phyloP scores from a whole-genome alignment of 2,329 filamentous ascomycete genomes.

The Endocalyx cinctus region DNA sequence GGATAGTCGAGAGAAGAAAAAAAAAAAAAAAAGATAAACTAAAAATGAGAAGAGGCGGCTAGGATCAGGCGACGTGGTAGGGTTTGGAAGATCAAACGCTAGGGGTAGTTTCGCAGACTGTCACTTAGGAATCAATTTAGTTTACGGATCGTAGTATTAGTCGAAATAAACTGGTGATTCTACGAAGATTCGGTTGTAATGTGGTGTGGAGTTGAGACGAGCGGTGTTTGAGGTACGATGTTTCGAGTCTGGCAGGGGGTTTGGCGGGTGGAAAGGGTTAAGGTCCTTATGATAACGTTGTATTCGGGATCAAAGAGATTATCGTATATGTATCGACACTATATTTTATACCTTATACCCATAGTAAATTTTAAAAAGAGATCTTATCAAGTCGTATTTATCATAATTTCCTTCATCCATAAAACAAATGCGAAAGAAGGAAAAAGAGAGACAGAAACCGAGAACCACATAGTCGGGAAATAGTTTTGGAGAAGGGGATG shows the following conservation, averaged over 20 bases:
- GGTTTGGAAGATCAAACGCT: slow-evolving; percentile 38
- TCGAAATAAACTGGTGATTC: too few species aligned
- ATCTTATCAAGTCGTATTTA: not conserved
- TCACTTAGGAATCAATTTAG: slow-evolving; percentile 36
- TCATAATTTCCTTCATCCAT: not conserved
- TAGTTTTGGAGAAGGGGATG: too few species aligned
- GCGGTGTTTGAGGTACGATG: slow-evolving; percentile 35
- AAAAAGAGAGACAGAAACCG: slow-evolving; percentile 12
- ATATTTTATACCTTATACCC: too few species aligned
- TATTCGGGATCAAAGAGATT: too few species aligned
- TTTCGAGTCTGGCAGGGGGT: slow-evolving; percentile 36
- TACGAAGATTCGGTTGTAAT: too few species aligned
- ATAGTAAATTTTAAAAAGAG: slow-evolving; percentile 2
- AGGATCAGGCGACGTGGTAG: slow-evolving; percentile 18
- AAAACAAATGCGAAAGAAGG: slow-evolving; percentile 8
- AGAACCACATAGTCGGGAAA: slow-evolving; percentile 8
- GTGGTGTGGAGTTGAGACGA: slow-evolving; percentile 36
- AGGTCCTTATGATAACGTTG: too few species aligned
- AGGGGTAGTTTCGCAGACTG: slow-evolving; percentile 39
- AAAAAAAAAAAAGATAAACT: slow-evolving; percentile 12
- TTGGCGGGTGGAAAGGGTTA: slow-evolving; percentile 10
- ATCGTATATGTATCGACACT: too few species aligned
- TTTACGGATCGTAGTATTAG: too few species aligned
- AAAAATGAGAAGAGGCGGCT: slow-evolving; percentile 5
- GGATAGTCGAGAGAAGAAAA: too few species aligned